A percentile compares a stretch with the other conserved stretches of the same genome.
Evolutionary conservation across 2,329 filamentous ascomycete species (phyloP).

Genomic region (Cordyceps fumosorosea): DNA sequence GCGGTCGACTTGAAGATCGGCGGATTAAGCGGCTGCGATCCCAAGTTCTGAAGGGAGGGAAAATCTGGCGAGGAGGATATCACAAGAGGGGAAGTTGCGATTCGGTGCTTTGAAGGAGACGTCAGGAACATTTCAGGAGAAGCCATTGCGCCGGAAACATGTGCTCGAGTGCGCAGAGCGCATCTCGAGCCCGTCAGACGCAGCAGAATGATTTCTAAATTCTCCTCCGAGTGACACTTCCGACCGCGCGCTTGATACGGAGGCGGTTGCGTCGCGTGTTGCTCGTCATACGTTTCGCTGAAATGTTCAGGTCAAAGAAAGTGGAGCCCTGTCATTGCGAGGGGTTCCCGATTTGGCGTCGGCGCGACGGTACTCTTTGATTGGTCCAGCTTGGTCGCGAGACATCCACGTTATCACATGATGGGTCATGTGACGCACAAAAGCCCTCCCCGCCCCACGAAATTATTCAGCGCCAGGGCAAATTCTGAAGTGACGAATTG

Average conservation of each 20-base stretch:
- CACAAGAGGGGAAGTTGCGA: conserved; percentile 27
- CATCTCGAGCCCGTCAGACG: conserved; percentile 30
- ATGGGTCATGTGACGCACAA: conserved; percentile 27
- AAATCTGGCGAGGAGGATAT: conserved; percentile 49
- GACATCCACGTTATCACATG: conserved; percentile 30
- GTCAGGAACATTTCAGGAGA: conserved; percentile 28
- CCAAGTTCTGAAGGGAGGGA: conserved; percentile 44
- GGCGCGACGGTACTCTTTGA: background rate
- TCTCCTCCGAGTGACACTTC: background rate
- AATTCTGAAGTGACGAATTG: conserved; percentile 25
- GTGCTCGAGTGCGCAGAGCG: conserved; percentile 39
- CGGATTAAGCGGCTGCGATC: conserved; percentile 26
- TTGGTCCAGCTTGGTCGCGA: conserved; percentile 20
- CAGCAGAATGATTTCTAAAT: conserved; percentile 8
- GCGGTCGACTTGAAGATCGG: conserved; percentile 2
- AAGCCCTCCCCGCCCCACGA: conserved; percentile 32
- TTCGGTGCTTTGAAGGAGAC: conserved; percentile 22
- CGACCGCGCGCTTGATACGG: background rate
- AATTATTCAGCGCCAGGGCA: conserved; percentile 28
- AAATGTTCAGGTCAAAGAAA: background rate
- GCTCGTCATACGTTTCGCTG: background rate
- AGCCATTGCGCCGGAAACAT: conserved; percentile 24
- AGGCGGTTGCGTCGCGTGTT: background rate
- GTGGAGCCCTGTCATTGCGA: background rate
- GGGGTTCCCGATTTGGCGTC: background rate